phyloP scores from a whole-genome alignment of 2,329 filamentous ascomycete genomes.

The Apiospora arundinis region DNA sequence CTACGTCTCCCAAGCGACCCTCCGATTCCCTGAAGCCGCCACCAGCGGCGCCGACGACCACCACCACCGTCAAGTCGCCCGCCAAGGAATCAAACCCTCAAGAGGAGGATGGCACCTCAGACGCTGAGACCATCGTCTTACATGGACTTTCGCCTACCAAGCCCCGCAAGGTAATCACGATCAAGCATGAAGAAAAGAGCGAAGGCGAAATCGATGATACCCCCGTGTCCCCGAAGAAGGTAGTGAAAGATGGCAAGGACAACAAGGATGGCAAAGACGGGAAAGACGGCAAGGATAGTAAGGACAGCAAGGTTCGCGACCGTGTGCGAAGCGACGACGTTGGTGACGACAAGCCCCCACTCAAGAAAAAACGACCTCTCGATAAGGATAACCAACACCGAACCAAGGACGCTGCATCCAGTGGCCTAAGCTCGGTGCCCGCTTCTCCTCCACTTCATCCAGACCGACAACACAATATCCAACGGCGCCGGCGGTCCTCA shows the following conservation, averaged over 20 bases:
- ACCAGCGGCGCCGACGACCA: neutral
- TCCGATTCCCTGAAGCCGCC: slow-evolving; percentile 15
- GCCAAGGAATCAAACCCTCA: slow-evolving; percentile 34
- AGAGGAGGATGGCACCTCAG: slow-evolving; percentile 63
- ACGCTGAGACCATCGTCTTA: slow-evolving; percentile 75
- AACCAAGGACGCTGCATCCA: slow-evolving; percentile 61
- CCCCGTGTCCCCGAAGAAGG: slow-evolving; percentile 40
- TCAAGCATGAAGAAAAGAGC: slow-evolving; percentile 69
- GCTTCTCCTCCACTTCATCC: slow-evolving; percentile 25
- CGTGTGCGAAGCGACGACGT: slow-evolving; percentile 39
- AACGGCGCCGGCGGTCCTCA: slow-evolving; percentile 50
- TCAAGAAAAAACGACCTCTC: slow-evolving; percentile 59
- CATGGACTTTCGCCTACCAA: slow-evolving; percentile 70
- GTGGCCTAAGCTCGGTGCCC: slow-evolving; percentile 20
- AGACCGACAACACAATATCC: slow-evolving; percentile 32
- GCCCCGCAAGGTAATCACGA: slow-evolving; percentile 66
- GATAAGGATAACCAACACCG: slow-evolving; percentile 58
- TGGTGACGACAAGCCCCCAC: slow-evolving; percentile 42
- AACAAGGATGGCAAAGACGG: slow-evolving; percentile 24
- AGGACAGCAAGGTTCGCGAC: slow-evolving; percentile 12
- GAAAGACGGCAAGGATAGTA: slow-evolving; percentile 27
- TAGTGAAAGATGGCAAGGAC: slow-evolving; percentile 43
- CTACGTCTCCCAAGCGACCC: slow-evolving; percentile 44
- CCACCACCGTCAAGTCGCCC: slow-evolving; percentile 34
- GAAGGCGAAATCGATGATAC: slow-evolving; percentile 58